Evolutionary conservation across 495 filamentous ascomycete species (phyloP), one percentile per base, ranked within the genome.

Genomic region (Aspergillus affinis): DNA sequence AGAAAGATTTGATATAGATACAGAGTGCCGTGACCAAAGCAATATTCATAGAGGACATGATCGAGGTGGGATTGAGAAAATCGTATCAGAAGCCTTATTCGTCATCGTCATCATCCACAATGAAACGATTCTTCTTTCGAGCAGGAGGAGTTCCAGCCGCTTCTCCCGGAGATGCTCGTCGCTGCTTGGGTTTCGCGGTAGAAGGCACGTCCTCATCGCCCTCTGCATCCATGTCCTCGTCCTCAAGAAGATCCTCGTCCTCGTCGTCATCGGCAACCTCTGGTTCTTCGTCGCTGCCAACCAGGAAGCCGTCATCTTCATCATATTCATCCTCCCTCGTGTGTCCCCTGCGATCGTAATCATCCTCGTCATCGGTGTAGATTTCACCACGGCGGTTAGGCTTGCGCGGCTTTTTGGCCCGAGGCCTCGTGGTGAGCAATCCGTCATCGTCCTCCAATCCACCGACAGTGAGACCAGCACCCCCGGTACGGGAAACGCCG

Each of bases 251-350:
- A 41, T 85, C 84, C 52, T 84, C 87, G 3, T 87, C 87, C 6
- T 87, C 87, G 26, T 81, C 86, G 12, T 80, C 83, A 15, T 69
- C 84, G 18, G 69, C 81, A 30, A 81, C 77, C 61, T 85, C 86
- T 9, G 85, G 74, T 44, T 90, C 89, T 60, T 90, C 87, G 56
- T 89, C 89, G 64, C 88, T 91, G 41, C 82, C 82, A 10, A 89
- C 89, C 57, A 92, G 74, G 72, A 92, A 92, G 6, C 86, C 89
- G 63, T 92, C 89, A 23, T 90, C 88, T 67, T 87, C 84, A 61
- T 92, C 89, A 65, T 92, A 97, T 69, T 93, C 90, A 67, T 97
- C 91, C 62, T 90, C 84, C 20, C 83, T 81, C 18, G 81, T 82
- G 23, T 81, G 77, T 4, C 86, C 84, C 46, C 86, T 79, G 41